Evolutionary conservation across 2,329 filamentous ascomycete genomes (phyloP).

Genomic region (Coniella vitis): DNA sequence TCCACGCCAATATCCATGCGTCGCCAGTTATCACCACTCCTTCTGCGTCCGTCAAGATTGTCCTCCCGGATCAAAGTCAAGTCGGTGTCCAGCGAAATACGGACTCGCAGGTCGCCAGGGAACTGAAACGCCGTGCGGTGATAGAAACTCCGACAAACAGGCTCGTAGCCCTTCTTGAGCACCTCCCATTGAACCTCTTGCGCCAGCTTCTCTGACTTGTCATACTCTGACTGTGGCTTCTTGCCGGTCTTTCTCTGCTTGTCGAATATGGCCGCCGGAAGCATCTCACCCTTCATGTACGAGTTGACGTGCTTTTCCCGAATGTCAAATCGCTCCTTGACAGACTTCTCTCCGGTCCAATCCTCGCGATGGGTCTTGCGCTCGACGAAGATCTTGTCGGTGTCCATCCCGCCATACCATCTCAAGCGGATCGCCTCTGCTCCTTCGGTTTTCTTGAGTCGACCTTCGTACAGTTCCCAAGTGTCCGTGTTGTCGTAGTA

Average conservation of each 20-base stretch:
- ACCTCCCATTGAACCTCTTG: constrained; percentile 91
- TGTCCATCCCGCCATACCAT: constrained; percentile 97
- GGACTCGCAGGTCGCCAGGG: constrained; percentile 89
- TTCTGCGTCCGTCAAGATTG: constrained; percentile 72
- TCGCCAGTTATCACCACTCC: constrained; percentile 86
- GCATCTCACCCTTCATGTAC: constrained; percentile 77
- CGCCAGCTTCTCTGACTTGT: constrained; percentile 82
- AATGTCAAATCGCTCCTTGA: constrained; percentile 89
- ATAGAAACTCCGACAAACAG: constrained; percentile 93
- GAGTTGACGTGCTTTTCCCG: constrained; percentile 98
- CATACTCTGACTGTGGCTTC: constrained; percentile 86
- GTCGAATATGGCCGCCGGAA: constrained; percentile 85
- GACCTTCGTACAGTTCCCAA: constrained; percentile 90
- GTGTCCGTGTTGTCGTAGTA: constrained; percentile 95
- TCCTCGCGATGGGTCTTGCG: constrained; percentile 97
- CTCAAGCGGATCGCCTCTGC: constrained; percentile 92
- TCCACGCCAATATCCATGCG: constrained; percentile 97
- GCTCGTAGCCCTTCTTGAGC: constrained; percentile 76
- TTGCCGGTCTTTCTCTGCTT: constrained; percentile 94
- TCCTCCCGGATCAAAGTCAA: constrained; percentile 93
- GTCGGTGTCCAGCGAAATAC: constrained; percentile 94
- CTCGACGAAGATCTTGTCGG: constrained; percentile 92
- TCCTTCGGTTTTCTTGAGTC: constrained; percentile 94
- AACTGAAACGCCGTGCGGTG: constrained; percentile 97
- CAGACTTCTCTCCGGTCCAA: constrained; percentile 98